These are phyloP conservation scores for Graphilbum sp. DNA, from an alignment of 2,329 filamentous ascomycete genomes.

Conservation along the genomic window DNA sequence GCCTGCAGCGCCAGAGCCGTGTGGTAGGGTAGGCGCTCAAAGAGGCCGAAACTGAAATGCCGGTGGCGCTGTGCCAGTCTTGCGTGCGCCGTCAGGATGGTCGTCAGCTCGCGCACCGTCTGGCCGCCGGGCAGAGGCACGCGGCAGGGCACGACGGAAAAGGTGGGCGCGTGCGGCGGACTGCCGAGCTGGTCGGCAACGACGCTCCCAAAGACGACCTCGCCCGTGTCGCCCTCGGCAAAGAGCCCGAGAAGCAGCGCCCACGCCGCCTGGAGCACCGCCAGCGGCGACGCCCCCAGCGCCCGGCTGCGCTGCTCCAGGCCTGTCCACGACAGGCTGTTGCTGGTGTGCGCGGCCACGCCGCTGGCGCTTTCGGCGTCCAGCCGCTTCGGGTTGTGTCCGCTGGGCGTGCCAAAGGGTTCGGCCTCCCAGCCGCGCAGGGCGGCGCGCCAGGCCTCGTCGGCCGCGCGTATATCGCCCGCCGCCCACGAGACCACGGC, in stretches of 20 bases:
- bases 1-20: constrained; percentile 19
- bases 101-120: not conserved
- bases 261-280: constrained; percentile 20
- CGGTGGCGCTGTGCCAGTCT: constrained; percentile 10
- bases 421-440: constrained; percentile 11
- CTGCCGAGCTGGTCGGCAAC: constrained; percentile 15
- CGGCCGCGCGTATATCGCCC: constrained; percentile 5
- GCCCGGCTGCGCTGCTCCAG: constrained; percentile 8
- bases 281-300: constrained; percentile 16
- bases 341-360: not conserved
- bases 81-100: constrained; percentile 1
- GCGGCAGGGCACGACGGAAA: constrained; percentile 18
- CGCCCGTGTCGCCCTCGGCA: constrained; percentile 16
- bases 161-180: constrained; percentile 16
- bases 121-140: constrained; percentile 10
- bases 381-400: constrained; percentile 7
- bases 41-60: constrained; percentile 12
- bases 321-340: not conserved
- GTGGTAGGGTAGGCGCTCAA: constrained; percentile 17
- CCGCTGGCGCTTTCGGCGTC: not conserved
- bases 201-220: constrained; percentile 18
- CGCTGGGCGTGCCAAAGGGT: constrained; percentile 10
- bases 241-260: constrained; percentile 16
- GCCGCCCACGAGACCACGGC: not conserved
- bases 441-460: constrained; percentile 4